Conservation (phyloP, 768 basidiomycete species). For the Tricholoma hemisulphureum region DNA sequence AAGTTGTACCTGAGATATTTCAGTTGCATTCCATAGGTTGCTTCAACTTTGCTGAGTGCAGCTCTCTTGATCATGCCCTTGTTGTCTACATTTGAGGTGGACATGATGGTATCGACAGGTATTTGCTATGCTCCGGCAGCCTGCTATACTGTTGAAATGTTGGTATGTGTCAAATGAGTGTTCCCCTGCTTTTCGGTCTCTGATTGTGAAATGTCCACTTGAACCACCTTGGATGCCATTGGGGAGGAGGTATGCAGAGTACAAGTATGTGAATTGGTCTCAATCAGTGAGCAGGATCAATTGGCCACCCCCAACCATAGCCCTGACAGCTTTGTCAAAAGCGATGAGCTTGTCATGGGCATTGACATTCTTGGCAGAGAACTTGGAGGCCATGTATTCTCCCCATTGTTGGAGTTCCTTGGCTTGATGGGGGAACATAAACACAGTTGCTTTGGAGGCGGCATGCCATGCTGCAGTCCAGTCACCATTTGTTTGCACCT, state of each 20-base stretch:
- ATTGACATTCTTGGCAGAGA: conserved; percentile 18
- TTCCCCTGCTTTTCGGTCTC: no score
- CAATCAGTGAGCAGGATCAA: no score
- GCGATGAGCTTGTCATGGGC: conserved; percentile 18
- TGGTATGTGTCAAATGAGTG: conserved; percentile 19
- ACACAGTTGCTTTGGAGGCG: conserved; percentile 12
- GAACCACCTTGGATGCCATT: conserved; percentile 5
- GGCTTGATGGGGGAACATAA: conserved; percentile 29
- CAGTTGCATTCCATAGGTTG: background rate
- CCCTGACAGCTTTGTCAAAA: no score
- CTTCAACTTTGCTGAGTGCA: background rate
- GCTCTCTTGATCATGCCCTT: conserved; percentile 1
- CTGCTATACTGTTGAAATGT: conserved; percentile 16
- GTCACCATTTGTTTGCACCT: no score
- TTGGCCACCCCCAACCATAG: no score
- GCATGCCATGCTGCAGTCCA: conserved; percentile 18
- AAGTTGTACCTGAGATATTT: conserved; percentile 5
- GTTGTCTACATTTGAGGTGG: conserved; percentile 14
- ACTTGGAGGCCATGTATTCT: conserved; percentile 17
- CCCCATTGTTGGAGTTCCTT: conserved; percentile 22
- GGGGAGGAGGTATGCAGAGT: conserved; percentile 10
- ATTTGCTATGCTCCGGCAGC: conserved; percentile 10
- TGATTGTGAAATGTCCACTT: background rate
- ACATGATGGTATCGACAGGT: conserved; percentile 20
- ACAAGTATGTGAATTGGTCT: conserved; percentile 1